phyloP scores from a whole-genome alignment of 768 basidiomycete species.

The Leccinum disarticulatum region DNA sequence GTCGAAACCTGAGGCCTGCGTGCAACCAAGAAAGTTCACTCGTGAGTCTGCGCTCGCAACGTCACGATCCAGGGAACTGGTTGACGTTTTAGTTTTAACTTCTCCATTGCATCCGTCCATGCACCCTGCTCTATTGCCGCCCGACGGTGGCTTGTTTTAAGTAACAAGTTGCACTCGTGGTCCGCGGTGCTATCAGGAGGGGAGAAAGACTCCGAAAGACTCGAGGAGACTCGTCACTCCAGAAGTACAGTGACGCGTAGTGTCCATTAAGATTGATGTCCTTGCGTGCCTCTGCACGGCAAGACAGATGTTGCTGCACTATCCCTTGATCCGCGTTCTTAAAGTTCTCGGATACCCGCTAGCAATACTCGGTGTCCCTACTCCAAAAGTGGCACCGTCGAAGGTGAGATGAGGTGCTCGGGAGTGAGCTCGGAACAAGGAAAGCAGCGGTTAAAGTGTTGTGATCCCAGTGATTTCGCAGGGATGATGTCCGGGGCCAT shows the following conservation, averaged over 20 bases:
- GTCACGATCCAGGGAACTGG: neutral
- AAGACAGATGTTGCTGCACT: conserved; percentile 15
- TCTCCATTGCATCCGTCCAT: neutral
- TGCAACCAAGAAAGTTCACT: neutral
- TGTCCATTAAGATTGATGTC: neutral
- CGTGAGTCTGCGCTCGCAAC: neutral
- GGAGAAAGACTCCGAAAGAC: neutral
- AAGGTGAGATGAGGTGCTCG: conserved; percentile 22
- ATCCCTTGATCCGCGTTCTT: conserved; percentile 20
- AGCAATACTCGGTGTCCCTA: conserved; percentile 23
- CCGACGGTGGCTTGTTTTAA: neutral
- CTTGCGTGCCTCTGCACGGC: neutral
- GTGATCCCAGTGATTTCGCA: neutral
- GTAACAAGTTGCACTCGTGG: neutral
- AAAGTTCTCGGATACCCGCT: conserved; percentile 19
- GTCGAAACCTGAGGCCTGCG: neutral
- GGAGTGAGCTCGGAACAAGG: conserved; percentile 18
- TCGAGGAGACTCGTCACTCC: neutral
- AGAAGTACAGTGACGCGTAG: neutral
- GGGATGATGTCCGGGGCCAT: neutral
- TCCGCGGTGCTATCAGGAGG: neutral
- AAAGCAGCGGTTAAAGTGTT: neutral
- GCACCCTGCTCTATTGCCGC: neutral
- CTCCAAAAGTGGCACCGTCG: conserved; percentile 7
- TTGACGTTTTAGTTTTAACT: neutral